phyloP scores from a whole-genome alignment of 176 grass and related monocot species.

The Oryza meyeriana region DNA sequence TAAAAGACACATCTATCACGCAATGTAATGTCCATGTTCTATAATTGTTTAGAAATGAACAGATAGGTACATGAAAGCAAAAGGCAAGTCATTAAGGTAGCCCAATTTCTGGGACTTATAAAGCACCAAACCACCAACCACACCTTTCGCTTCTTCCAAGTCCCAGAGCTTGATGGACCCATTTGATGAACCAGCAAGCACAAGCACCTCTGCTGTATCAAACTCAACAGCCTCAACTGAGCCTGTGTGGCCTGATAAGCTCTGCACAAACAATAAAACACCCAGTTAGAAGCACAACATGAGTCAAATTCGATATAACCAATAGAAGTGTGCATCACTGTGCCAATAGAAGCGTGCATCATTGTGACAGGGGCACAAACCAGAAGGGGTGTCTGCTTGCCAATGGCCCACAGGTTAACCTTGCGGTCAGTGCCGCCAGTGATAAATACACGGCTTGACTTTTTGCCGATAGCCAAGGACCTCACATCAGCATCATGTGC shows the following conservation, averaged over 20 bases:
- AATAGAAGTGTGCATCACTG: neutral
- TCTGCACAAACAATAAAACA: constrained; percentile 48
- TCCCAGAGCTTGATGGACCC: constrained; percentile 97
- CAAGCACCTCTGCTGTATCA: constrained; percentile 87
- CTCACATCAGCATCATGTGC: constrained; percentile 75
- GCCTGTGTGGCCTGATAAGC: constrained; percentile 75
- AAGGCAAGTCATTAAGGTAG: neutral
- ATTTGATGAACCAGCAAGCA: constrained; percentile 88
- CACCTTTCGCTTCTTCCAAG: constrained; percentile 93
- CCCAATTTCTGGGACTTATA: neutral
- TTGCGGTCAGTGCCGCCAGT: constrained; percentile 77
- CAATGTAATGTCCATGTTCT: constrained; percentile 7
- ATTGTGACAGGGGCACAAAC: constrained; percentile 39
- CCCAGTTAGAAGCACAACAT: constrained; percentile 8
- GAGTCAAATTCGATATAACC: constrained; percentile 13
- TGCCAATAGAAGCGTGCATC: neutral
- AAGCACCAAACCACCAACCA: constrained; percentile 23
- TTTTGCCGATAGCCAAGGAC: constrained; percentile 81
- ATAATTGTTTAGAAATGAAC: neutral
- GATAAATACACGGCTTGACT: constrained; percentile 81
- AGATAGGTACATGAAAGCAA: neutral
- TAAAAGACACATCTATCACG: neutral
- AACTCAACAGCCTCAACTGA: constrained; percentile 83
- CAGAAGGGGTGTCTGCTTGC: constrained; percentile 72
- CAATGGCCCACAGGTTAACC: constrained; percentile 87